A percentile compares a stretch with the other conserved stretches of the same genome.
Evolutionary conservation across 352 stramenopile genomes (phyloP).

Genomic region (Phytopythium vexans): DNA sequence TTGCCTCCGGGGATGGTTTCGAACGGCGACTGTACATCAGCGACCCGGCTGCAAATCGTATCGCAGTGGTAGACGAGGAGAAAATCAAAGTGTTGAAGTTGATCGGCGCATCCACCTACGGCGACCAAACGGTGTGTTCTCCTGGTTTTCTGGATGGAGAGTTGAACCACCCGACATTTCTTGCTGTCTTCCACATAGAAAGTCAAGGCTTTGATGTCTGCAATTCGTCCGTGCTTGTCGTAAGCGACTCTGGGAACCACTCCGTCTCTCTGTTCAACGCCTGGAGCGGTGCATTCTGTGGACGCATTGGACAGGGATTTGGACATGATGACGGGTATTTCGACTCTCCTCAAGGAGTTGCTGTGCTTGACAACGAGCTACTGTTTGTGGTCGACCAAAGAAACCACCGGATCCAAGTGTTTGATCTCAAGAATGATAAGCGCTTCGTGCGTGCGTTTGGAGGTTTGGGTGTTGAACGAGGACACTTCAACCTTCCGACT

Average conservation of each 20-base stretch:
- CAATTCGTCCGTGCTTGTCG: slow-evolving; percentile 15
- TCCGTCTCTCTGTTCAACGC: slow-evolving; percentile 53
- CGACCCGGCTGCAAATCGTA: slow-evolving; percentile 48
- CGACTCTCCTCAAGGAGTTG: slow-evolving; percentile 53
- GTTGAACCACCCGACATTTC: slow-evolving; percentile 42
- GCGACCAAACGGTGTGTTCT: slow-evolving; percentile 38
- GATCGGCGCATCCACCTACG: slow-evolving; percentile 59
- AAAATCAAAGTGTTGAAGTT: slow-evolving; percentile 25
- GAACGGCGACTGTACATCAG: slow-evolving; percentile 37
- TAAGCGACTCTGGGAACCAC: slow-evolving; percentile 69
- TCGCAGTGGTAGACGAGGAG: slow-evolving; percentile 34
- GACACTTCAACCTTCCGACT: slow-evolving; percentile 49
- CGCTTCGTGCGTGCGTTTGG: slow-evolving; percentile 30
- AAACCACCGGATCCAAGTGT: slow-evolving; percentile 69
- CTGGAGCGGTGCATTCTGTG: slow-evolving; percentile 19
- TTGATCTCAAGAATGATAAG: slow-evolving; percentile 24
- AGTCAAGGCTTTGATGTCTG: background rate
- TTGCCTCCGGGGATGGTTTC: background rate
- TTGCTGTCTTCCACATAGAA: slow-evolving; percentile 16
- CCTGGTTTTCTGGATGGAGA: slow-evolving; percentile 48
- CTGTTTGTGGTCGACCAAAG: slow-evolving; percentile 62
- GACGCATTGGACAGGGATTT: slow-evolving; percentile 49
- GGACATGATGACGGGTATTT: slow-evolving; percentile 47
- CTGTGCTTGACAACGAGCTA: slow-evolving; percentile 32
- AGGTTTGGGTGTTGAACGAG: slow-evolving; percentile 18